Conservation (phyloP, 805 yeast genomes). For the Hanseniaspora singularis region DNA sequence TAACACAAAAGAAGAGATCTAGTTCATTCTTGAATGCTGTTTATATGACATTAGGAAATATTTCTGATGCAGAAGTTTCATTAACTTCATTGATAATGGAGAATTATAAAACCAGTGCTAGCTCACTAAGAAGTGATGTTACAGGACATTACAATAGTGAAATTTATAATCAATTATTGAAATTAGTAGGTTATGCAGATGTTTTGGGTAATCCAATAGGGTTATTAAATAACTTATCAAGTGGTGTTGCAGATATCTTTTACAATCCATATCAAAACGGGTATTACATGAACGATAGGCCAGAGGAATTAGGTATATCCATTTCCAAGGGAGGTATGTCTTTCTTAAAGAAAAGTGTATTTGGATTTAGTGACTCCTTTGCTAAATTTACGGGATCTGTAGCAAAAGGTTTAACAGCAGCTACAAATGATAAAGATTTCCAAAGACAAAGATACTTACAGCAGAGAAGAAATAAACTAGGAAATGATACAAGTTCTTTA, state of each 20-base stretch:
- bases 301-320: slow-evolving; percentile 90
- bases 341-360: slow-evolving; percentile 86
- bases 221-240: slow-evolving; percentile 76
- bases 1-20: slow-evolving; percentile 27
- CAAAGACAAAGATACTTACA: slow-evolving; percentile 70
- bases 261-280: slow-evolving; percentile 92
- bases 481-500: slow-evolving; percentile 74
- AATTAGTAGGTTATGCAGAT: slow-evolving; percentile 91
- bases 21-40: slow-evolving; percentile 66
- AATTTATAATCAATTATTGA: slow-evolving; percentile 80
- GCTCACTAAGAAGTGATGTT: slow-evolving; percentile 55
- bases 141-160: slow-evolving; percentile 85
- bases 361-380: slow-evolving; percentile 87
- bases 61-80: slow-evolving; percentile 90
- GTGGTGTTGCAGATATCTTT: slow-evolving; percentile 92
- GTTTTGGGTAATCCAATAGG: slow-evolving; percentile 96
- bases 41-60: slow-evolving; percentile 94
- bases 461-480: slow-evolving; percentile 65
- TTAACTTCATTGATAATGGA: slow-evolving; percentile 79
- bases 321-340: slow-evolving; percentile 92
- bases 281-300: slow-evolving; percentile 82
- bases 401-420: slow-evolving; percentile 86
- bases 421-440: slow-evolving; percentile 73
- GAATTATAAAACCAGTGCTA: slow-evolving; percentile 76
- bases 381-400: slow-evolving; percentile 86